Evolutionary conservation across 2,329 filamentous ascomycete genomes (phyloP).

Genomic region (Epichloe gansuensis): DNA sequence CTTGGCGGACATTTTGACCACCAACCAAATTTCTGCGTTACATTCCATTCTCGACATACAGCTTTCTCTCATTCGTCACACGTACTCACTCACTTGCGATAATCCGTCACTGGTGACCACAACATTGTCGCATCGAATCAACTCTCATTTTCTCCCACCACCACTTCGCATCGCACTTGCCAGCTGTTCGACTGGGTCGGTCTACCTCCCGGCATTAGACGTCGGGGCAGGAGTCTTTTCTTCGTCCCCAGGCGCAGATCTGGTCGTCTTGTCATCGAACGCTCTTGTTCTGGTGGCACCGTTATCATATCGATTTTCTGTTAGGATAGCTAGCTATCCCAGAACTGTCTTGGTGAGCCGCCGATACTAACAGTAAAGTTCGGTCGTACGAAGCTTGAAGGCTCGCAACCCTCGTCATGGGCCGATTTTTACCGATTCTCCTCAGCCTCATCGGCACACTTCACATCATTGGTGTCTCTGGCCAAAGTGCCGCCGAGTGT

Average conservation of each 20-base stretch:
- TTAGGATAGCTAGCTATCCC: background rate
- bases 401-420: background rate
- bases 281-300: background rate
- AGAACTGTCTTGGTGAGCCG: background rate
- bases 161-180: background rate
- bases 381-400: background rate
- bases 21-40: background rate
- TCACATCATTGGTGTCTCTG: constrained; percentile 15
- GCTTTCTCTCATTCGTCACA: background rate
- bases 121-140: background rate
- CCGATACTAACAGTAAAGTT: background rate
- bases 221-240: background rate
- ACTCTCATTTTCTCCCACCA: background rate
- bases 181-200: background rate
- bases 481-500: constrained; percentile 13
- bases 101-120: constrained; percentile 4
- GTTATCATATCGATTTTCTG: background rate
- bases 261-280: background rate
- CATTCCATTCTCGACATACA: constrained; percentile 4
- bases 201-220: background rate
- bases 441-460: constrained; percentile 18
- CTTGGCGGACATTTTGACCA: background rate
- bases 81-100: background rate
- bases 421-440: constrained; percentile 6
- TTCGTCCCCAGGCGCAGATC: background rate